A percentile compares a stretch with the other conserved stretches of the same genome.
Conservation (phyloP, 805 yeast species). For the Myxozyma neotropica region DNA sequence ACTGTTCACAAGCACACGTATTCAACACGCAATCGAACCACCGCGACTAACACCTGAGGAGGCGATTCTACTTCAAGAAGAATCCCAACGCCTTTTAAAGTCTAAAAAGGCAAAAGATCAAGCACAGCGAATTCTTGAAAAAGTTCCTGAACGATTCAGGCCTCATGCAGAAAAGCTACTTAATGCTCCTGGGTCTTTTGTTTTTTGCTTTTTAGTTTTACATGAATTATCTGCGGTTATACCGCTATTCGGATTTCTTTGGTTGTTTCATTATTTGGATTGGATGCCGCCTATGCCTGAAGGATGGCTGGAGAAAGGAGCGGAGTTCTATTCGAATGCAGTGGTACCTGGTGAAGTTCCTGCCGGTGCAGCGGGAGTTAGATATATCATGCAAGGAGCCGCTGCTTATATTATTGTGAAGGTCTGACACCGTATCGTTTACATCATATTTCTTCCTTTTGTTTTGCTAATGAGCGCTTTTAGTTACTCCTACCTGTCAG, state of each 20-base stretch:
- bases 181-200: constrained; percentile 61
- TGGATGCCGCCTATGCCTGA: constrained; percentile 56
- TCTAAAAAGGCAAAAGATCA: background rate
- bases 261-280: constrained; percentile 58
- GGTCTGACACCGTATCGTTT: constrained; percentile 26
- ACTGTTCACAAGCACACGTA: background rate
- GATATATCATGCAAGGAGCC: constrained; percentile 69
- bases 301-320: constrained; percentile 63
- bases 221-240: constrained; percentile 77
- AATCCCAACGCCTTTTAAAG: background rate
- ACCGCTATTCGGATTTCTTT: constrained; percentile 73
- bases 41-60: constrained; percentile 11
- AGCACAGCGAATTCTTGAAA: constrained; percentile 7
- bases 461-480: too few species aligned
- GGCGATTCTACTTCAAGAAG: background rate
- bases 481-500: constrained; percentile 56
- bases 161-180: constrained; percentile 55
- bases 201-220: constrained; percentile 64
- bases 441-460: background rate
- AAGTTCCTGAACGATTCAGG: constrained; percentile 53
- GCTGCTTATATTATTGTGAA: constrained; percentile 73
- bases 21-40: constrained; percentile 20
- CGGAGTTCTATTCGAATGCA: constrained; percentile 57
- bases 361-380: constrained; percentile 52
- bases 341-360: constrained; percentile 40